Evolutionary conservation across 441 rosid species (phyloP).

Genomic region (Omphalea diandra): DNA sequence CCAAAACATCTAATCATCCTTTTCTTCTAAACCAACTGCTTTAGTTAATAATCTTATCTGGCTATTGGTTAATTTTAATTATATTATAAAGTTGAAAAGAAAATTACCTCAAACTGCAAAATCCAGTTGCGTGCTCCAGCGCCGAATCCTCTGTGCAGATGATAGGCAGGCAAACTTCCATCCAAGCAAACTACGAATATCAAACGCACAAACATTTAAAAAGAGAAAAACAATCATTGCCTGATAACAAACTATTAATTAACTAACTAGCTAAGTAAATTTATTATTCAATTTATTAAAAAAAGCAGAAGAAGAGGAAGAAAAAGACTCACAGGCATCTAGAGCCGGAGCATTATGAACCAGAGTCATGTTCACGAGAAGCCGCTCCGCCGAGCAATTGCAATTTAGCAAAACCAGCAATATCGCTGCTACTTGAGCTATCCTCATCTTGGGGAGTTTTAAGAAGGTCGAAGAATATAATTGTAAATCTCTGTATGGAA

Average conservation of each 20-base stretch:
- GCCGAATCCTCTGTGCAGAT: constrained; percentile 78
- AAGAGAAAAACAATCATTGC: background rate
- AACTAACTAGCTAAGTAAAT: background rate
- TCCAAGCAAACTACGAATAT: constrained; percentile 72
- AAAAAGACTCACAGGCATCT: constrained; percentile 54
- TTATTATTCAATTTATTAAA: background rate
- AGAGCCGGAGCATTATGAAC: constrained; percentile 51
- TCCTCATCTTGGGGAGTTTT: constrained; percentile 19
- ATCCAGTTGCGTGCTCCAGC: constrained; percentile 81
- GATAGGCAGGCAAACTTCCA: constrained; percentile 91
- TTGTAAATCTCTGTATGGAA: too few species aligned
- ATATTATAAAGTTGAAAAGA: background rate
- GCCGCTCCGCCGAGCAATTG: constrained; percentile 27
- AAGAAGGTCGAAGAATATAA: too few species aligned
- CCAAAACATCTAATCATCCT: too few species aligned
- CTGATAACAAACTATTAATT: background rate
- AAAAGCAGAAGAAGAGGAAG: background rate
- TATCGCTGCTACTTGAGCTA: constrained; percentile 18
- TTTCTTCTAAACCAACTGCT: too few species aligned
- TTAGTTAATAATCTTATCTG: too few species aligned
- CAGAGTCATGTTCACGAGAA: constrained; percentile 59
- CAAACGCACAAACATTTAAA: background rate
- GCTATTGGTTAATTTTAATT: background rate
- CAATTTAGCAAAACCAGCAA: constrained; percentile 26
- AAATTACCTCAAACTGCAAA: constrained; percentile 80